These are phyloP conservation scores for Camptophora hylomeconis DNA, from an alignment of 2,329 filamentous ascomycete genomes.

Conservation along the genomic window DNA sequence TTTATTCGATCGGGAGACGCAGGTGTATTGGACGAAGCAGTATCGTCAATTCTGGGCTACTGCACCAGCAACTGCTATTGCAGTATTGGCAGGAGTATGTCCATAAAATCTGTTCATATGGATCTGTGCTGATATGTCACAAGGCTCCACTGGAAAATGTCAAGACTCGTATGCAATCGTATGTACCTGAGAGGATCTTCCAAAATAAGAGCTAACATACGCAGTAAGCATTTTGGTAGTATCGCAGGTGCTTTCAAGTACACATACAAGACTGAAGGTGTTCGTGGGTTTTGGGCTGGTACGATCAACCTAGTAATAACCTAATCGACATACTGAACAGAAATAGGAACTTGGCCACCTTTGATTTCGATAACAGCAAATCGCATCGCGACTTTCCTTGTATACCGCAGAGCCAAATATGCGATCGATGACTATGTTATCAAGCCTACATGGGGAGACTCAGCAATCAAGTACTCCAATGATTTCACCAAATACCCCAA, in stretches of 20 bases:
- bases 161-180: conserved; percentile 39
- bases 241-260: conserved; percentile 30
- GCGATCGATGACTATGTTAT: conserved; percentile 26
- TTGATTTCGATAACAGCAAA: conserved; percentile 32
- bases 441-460: conserved; percentile 27
- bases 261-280: conserved; percentile 33
- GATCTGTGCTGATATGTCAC: conserved; percentile 10
- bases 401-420: conserved; percentile 31
- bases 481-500: conserved; percentile 29
- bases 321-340: conserved; percentile 2
- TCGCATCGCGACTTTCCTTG: conserved; percentile 33
- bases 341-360: conserved; percentile 30
- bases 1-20: conserved; percentile 27
- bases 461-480: conserved; percentile 28
- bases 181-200: conserved; percentile 10
- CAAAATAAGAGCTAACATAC: conserved; percentile 5
- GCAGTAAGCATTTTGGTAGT: conserved; percentile 32
- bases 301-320: conserved; percentile 8
- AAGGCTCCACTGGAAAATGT: conserved; percentile 36
- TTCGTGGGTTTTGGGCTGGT: conserved; percentile 35
- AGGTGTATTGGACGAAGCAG: conserved; percentile 31
- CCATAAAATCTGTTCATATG: conserved; percentile 1
- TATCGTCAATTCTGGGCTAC: conserved; percentile 35
- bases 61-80: conserved; percentile 30
- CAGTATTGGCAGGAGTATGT: conserved; percentile 33